These are phyloP conservation scores for Leishmania guyanensis DNA, from an alignment of 208 protist genomes.

Conservation along the genomic window DNA sequence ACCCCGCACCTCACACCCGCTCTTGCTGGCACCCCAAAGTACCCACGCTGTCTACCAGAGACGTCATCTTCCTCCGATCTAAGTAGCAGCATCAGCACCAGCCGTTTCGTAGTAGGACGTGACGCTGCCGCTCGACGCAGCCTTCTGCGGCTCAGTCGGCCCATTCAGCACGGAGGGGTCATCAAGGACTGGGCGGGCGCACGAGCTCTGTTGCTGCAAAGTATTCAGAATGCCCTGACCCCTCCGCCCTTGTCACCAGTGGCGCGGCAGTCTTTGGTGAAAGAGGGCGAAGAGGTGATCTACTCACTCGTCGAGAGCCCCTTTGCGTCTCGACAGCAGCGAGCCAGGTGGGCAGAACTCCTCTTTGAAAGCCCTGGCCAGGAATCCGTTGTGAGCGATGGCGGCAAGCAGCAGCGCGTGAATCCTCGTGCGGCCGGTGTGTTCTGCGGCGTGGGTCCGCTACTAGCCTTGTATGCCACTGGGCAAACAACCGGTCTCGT, in stretches of 20 bases:
- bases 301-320: constrained; percentile 62
- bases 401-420: constrained; percentile 81
- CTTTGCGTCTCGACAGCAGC: constrained; percentile 62
- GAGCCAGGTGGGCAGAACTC: constrained; percentile 48
- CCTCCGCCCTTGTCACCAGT: neutral
- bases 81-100: neutral
- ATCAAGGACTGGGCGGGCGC: constrained; percentile 53
- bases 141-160: constrained; percentile 65
- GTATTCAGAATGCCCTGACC: constrained; percentile 11
- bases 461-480: constrained; percentile 67
- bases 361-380: constrained; percentile 43
- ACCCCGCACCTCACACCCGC: constrained; percentile 35
- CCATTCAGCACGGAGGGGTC: constrained; percentile 62
- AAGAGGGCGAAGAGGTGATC: constrained; percentile 12
- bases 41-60: constrained; percentile 28
- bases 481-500: constrained; percentile 65
- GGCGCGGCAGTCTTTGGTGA: neutral
- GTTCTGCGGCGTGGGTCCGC: constrained; percentile 52
- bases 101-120: neutral
- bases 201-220: constrained; percentile 30
- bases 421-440: constrained; percentile 34
- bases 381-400: neutral
- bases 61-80: neutral
- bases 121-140: constrained; percentile 46
- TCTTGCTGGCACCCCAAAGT: constrained; percentile 42